phyloP scores from a whole-genome alignment of 371 early-diverging fungal genomes.

The Rhizopus arrhizus region DNA sequence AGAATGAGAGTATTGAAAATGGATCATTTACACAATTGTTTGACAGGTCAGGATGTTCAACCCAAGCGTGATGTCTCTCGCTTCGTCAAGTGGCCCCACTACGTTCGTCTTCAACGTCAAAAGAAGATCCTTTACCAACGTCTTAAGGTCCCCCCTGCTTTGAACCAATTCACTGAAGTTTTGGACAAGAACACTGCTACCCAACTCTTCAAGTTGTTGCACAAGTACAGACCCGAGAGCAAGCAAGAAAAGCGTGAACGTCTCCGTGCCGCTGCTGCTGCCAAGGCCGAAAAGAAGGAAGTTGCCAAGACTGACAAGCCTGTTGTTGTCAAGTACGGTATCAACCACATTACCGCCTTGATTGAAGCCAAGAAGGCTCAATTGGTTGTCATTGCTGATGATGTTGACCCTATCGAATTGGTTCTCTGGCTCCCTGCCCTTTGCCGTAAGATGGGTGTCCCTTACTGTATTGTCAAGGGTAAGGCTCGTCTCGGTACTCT shows the following conservation, averaged over 20 bases:
- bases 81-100: constrained; percentile 96
- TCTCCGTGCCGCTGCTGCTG: too few relatives aligned
- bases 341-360: constrained; percentile 96
- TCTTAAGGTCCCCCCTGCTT: too few relatives aligned
- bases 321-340: constrained; percentile 95
- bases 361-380: too few relatives aligned
- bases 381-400: too few relatives aligned
- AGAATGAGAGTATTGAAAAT: too few relatives aligned
- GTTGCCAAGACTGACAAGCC: constrained; percentile 92
- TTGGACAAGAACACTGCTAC: too few relatives aligned
- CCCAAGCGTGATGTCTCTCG: constrained; percentile 93
- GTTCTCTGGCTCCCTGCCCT: constrained; percentile 99
- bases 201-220: too few relatives aligned
- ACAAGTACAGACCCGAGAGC: too few relatives aligned
- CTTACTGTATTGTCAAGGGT: constrained; percentile 98
- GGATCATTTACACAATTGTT: too few relatives aligned
- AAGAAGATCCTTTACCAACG: too few relatives aligned
- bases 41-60: constrained; percentile 80
- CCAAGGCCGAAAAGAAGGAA: constrained; percentile 58
- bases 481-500: constrained; percentile 53
- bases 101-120: constrained; percentile 90
- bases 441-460: constrained; percentile 99
- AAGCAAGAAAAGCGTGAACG: too few relatives aligned
- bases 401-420: constrained; percentile 93
- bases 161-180: too few relatives aligned